phyloP scores from a whole-genome alignment of 805 yeast species.

The Cyberlindnera sargentensis region DNA sequence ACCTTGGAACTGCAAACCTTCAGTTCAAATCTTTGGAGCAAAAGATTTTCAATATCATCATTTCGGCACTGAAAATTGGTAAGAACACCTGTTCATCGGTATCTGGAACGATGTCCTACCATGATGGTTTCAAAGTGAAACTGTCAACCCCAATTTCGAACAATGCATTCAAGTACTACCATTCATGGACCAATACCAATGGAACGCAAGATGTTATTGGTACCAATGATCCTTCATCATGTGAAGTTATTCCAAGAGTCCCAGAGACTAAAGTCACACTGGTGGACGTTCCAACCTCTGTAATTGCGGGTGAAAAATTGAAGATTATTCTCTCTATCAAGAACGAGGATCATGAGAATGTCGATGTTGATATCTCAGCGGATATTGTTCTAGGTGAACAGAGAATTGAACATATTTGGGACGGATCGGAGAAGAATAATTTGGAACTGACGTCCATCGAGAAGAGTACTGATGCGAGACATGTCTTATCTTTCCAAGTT shows the following conservation, averaged over 20 bases:
- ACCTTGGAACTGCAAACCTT: constrained; percentile 10
- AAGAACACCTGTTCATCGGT: constrained; percentile 9
- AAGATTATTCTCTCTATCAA: constrained; percentile 19
- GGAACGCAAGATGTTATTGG: constrained; percentile 9
- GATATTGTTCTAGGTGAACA: constrained; percentile 5
- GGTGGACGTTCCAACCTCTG: constrained; percentile 18
- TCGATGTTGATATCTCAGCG: constrained; percentile 24
- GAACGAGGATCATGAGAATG: constrained; percentile 27
- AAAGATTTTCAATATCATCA: constrained; percentile 12
- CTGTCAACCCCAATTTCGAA: constrained; percentile 13
- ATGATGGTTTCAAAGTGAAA: constrained; percentile 15
- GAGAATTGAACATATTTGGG: constrained; percentile 2
- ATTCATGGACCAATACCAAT: constrained; percentile 11
- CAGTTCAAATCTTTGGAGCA: constrained; percentile 9
- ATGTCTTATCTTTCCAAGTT: constrained; percentile 1
- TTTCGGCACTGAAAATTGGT: constrained; percentile 18
- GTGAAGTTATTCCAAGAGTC: constrained; percentile 31
- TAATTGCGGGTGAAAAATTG: constrained; percentile 27
- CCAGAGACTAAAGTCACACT: constrained; percentile 28
- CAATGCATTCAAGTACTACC: constrained; percentile 9
- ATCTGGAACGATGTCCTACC: constrained; percentile 7
- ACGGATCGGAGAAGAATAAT: not conserved
- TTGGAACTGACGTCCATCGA: constrained; percentile 6
- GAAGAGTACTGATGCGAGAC: not conserved
- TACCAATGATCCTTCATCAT: constrained; percentile 13